Evolutionary conservation across 805 yeast species (phyloP).

Genomic region (Starmerella potacharoeniae): DNA sequence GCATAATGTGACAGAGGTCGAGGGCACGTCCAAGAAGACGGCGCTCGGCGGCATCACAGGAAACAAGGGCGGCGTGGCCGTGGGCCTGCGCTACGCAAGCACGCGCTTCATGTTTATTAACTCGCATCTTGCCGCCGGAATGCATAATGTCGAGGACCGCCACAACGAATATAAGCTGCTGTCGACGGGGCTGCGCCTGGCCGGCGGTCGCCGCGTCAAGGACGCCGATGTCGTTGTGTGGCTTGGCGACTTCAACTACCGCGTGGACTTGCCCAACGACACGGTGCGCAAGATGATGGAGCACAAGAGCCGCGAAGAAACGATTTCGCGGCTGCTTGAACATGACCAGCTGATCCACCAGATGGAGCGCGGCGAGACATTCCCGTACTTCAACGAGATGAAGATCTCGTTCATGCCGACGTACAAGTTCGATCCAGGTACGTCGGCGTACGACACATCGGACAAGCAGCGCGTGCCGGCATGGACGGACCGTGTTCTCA

Average conservation of each 20-base stretch:
- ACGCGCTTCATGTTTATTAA: slow-evolving; percentile 76
- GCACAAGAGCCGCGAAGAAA: slow-evolving; percentile 10
- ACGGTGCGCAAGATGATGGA: slow-evolving; percentile 53
- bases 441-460: slow-evolving; percentile 69
- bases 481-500: slow-evolving; percentile 88
- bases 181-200: slow-evolving; percentile 61
- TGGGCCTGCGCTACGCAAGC: slow-evolving; percentile 69
- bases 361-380: slow-evolving; percentile 59
- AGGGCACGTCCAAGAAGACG: slow-evolving; percentile 90
- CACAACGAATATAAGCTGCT: slow-evolving; percentile 73
- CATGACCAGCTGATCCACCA: slow-evolving; percentile 72
- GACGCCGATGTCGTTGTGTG: slow-evolving; percentile 84
- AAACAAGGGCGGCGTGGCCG: slow-evolving; percentile 92
- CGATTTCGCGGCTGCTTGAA: slow-evolving; percentile 36
- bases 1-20: slow-evolving; percentile 60
- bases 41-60: slow-evolving; percentile 97
- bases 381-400: slow-evolving; percentile 65
- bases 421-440: slow-evolving; percentile 81
- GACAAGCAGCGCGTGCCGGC: slow-evolving; percentile 91
- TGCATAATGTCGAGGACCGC: slow-evolving; percentile 67
- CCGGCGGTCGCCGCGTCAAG: slow-evolving; percentile 60
- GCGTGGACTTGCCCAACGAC: slow-evolving; percentile 62
- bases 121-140: slow-evolving; percentile 92
- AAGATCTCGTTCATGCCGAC: slow-evolving; percentile 77
- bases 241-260: slow-evolving; percentile 90